Evolutionary conservation across 2,329 filamentous ascomycete species (phyloP).

Genomic region (Westerdykella sp.): DNA sequence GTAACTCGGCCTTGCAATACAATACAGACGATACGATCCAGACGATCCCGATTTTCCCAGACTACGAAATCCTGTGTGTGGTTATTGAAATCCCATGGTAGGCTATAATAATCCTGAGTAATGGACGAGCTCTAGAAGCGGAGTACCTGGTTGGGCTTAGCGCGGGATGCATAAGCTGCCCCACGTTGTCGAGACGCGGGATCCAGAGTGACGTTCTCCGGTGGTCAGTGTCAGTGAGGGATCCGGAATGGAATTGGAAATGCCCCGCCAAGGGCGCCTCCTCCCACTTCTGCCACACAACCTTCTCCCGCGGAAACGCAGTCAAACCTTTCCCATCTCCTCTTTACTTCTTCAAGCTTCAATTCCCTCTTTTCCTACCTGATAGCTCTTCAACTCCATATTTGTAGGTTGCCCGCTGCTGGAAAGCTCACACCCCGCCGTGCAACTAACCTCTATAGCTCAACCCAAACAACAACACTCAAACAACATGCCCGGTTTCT

Average conservation of each 20-base stretch:
- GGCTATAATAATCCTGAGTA: too few species aligned
- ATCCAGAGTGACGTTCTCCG: neutral
- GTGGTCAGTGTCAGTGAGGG: neutral
- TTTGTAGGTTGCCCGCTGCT: constrained; percentile 12
- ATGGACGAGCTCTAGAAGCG: neutral
- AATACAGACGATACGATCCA: constrained; percentile 25
- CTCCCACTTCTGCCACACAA: constrained; percentile 2
- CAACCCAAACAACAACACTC: constrained; percentile 7
- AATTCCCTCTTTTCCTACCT: constrained; percentile 2
- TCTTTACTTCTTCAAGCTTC: neutral
- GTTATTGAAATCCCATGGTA: too few species aligned
- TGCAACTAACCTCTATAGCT: constrained; percentile 7
- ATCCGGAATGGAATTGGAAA: too few species aligned
- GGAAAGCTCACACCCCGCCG: constrained; percentile 1
- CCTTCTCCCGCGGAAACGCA: constrained; percentile 7
- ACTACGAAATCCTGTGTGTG: too few species aligned
- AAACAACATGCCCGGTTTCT: constrained; percentile 55
- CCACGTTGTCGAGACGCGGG: too few species aligned
- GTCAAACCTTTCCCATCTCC: neutral
- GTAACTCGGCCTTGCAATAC: constrained; percentile 20
- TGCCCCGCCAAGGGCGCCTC: neutral
- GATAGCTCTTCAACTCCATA: constrained; percentile 7
- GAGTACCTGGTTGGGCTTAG: too few species aligned
- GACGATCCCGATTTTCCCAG: too few species aligned
- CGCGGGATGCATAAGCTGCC: too few species aligned